Evolutionary conservation across 2,329 filamentous ascomycete species (phyloP).

Genomic region (Teratosphaeria destructans): DNA sequence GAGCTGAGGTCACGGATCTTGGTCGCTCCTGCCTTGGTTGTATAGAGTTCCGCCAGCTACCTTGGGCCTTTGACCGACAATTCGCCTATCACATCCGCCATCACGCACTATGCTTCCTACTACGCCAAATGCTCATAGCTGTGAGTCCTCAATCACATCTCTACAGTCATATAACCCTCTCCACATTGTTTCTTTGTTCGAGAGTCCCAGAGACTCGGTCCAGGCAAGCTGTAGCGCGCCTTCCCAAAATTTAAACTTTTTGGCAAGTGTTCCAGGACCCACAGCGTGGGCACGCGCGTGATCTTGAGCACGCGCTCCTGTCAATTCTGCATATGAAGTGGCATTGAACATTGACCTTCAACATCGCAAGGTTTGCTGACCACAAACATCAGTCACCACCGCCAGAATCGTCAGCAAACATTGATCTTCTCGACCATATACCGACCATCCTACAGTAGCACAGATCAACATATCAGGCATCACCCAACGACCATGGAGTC

Average conservation of each 20-base stretch:
- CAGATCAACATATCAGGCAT: not conserved
- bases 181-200: not conserved
- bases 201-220: not conserved
- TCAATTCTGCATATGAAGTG: not conserved
- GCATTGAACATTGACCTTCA: not conserved
- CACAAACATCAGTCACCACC: not conserved
- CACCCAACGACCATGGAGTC: not conserved
- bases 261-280: not conserved
- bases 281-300: not conserved
- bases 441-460: not conserved
- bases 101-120: not conserved
- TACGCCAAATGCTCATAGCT: not conserved
- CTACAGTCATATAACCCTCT: not conserved
- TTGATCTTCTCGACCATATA: not conserved
- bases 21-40: slow-evolving; percentile 4
- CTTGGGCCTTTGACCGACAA: not conserved
- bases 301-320: not conserved
- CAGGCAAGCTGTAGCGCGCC: not conserved
- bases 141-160: not conserved
- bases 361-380: not conserved
- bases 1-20: slow-evolving; percentile 16
- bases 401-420: not conserved
- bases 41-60: not conserved
- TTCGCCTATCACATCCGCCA: not conserved
- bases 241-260: not conserved